Percentiles rank a stretch among this genome's conserved stretches.
phyloP scores from a whole-genome alignment of 176 grass and related monocot genomes.

The Saccharum spontaneum region DNA sequence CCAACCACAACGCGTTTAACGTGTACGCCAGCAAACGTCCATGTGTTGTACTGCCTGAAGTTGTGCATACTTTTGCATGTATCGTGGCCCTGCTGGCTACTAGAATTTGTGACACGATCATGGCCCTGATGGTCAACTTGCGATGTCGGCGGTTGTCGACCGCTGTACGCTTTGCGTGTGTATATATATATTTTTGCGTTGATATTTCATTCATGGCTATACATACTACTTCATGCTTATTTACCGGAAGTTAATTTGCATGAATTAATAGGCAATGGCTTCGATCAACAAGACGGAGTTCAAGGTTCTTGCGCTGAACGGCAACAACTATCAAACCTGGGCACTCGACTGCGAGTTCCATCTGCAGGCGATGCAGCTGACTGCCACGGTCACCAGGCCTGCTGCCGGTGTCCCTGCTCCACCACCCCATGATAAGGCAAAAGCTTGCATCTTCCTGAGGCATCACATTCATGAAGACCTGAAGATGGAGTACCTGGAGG shows the following conservation, averaged over 20 bases:
- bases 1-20: no score
- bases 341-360: not conserved
- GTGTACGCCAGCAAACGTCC: no score
- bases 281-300: not conserved
- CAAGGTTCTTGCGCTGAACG: not conserved
- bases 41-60: no score
- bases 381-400: not conserved
- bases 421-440: not conserved
- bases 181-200: not conserved
- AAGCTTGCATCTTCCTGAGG: no score
- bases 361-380: not conserved
- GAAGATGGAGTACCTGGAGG: not conserved
- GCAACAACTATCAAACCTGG: not conserved
- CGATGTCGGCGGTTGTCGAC: no score
- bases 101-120: no score
- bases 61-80: no score
- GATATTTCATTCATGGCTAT: not conserved
- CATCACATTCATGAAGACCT: no score
- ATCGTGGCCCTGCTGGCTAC: no score
- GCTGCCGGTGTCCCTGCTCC: not conserved
- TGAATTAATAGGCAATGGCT: not conserved
- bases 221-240: not conserved
- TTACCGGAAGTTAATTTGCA: not conserved
- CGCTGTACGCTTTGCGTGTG: no score
- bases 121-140: no score